These are phyloP conservation scores for Evansstolkia leycettana DNA, from an alignment of 495 filamentous ascomycete species.

Conservation along the genomic window DNA sequence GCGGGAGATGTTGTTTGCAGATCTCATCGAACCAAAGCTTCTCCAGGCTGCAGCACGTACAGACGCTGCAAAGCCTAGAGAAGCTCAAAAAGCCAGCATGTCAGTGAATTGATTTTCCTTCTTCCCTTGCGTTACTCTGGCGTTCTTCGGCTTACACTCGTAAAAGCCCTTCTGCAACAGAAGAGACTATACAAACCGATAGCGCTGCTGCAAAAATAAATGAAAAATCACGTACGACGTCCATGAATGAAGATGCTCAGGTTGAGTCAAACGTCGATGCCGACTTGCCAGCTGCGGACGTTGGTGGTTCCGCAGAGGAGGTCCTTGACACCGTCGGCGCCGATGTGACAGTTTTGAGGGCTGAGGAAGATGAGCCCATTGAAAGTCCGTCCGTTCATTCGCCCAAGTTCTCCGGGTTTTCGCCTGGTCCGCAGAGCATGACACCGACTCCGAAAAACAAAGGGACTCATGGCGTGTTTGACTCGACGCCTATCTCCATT, in stretches of 20 bases:
- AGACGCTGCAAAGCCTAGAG: constrained; percentile 5
- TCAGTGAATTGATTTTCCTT: constrained; percentile 31
- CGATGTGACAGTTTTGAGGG: no score
- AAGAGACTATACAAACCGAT: background rate
- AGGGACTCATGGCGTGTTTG: background rate
- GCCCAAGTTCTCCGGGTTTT: constrained; percentile 13
- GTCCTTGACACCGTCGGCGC: no score
- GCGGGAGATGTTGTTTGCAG: constrained; percentile 37
- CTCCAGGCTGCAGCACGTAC: constrained; percentile 24
- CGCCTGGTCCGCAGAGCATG: constrained; percentile 1
- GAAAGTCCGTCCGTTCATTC: constrained; percentile 7
- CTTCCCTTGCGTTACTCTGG: constrained; percentile 6
- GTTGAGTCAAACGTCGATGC: no score
- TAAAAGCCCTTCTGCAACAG: constrained; percentile 17
- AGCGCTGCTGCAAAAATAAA: no score
- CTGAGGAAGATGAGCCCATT: background rate
- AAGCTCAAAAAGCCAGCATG: constrained; percentile 24
- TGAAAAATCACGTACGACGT: no score
- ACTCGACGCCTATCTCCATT: background rate
- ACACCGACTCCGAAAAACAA: background rate
- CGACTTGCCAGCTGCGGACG: no score
- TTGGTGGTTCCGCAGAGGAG: no score
- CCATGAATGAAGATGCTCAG: no score
- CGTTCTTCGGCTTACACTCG: constrained; percentile 20
- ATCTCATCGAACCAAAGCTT: constrained; percentile 52